Conservation (phyloP, 2,329 filamentous ascomycete species). For the Fusarium solani-melongenae region DNA sequence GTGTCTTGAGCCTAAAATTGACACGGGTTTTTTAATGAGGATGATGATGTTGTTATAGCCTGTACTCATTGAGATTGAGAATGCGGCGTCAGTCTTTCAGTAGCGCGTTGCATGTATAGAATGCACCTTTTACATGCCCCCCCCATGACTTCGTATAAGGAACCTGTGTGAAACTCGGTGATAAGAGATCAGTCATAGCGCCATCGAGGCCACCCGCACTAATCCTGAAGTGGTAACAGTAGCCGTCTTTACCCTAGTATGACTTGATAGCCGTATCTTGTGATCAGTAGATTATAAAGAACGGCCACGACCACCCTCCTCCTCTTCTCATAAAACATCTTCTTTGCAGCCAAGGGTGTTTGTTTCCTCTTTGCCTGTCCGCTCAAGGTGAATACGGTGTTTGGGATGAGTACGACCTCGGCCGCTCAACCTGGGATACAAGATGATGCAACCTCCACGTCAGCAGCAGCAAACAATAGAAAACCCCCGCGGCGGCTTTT, state of each 20-base stretch:
- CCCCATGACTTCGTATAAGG: neutral
- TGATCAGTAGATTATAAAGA: neutral
- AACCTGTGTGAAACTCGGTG: neutral
- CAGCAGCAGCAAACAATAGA: neutral
- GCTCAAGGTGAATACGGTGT: neutral
- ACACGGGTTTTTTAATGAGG: neutral
- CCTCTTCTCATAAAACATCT: neutral
- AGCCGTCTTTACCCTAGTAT: neutral
- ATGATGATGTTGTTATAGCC: neutral
- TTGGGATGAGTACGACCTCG: neutral
- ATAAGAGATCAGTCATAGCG: neutral
- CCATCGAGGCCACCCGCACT: neutral
- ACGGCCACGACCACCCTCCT: neutral
- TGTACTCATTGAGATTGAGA: neutral
- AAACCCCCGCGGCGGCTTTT: neutral
- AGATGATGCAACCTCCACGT: neutral
- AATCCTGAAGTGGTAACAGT: neutral
- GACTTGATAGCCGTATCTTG: neutral
- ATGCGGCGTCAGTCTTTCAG: neutral
- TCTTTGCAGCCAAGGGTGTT: neutral
- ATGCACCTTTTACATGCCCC: neutral
- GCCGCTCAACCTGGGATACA: neutral
- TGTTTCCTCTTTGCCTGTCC: neutral
- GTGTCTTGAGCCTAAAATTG: neutral
- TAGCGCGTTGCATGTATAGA: neutral